Conservation (phyloP, 331 rosid species). For the Pyrus hybrid region DNA sequence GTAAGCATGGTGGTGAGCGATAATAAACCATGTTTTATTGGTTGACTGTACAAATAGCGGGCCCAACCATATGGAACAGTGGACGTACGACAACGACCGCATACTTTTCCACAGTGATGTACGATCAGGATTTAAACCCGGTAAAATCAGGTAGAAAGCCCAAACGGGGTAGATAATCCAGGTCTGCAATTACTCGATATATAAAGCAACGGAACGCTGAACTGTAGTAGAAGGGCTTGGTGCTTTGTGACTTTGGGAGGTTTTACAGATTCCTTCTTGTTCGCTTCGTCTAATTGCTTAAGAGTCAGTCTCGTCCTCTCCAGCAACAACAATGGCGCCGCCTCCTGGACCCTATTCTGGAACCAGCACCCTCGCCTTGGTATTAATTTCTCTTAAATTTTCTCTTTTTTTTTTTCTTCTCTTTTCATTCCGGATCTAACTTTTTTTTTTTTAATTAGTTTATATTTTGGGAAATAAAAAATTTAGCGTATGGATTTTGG, state of each 20-base stretch:
- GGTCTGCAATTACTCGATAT: neutral
- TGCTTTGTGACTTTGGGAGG: conserved; percentile 3
- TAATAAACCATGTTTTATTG: neutral
- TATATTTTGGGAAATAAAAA: neutral
- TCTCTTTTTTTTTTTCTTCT: neutral
- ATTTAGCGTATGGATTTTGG: neutral
- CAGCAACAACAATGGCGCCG: conserved; percentile 41
- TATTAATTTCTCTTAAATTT: neutral
- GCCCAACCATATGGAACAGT: neutral
- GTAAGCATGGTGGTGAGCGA: no score
- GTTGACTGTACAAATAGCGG: neutral
- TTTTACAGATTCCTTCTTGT: conserved; percentile 4
- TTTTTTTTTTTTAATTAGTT: neutral
- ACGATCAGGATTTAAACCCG: neutral
- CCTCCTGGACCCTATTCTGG: conserved; percentile 90
- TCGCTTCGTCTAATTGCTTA: neutral
- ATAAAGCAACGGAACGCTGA: neutral
- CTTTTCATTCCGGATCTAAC: neutral
- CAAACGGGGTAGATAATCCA: neutral
- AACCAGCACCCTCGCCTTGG: conserved; percentile 76
- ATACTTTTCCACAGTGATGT: no score
- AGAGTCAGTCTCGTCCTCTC: neutral
- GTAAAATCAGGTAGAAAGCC: neutral
- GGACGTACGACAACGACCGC: neutral
- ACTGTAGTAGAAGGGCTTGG: neutral